Evolutionary conservation across 2,329 filamentous ascomycete species (phyloP).

Genomic region (Colletotrichum simmondsii): DNA sequence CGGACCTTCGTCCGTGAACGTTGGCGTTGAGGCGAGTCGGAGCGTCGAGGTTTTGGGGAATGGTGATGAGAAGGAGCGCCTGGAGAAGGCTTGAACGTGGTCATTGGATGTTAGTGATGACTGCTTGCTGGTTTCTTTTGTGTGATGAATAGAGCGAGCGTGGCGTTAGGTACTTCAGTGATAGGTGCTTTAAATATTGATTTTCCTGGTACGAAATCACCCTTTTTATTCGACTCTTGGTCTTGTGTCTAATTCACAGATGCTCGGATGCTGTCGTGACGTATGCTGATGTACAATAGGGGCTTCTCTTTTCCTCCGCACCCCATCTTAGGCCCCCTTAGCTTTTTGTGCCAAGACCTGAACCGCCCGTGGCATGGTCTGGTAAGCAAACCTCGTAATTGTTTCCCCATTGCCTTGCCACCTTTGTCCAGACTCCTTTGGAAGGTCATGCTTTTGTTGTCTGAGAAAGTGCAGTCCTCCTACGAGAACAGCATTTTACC

Average conservation of each 20-base stretch:
- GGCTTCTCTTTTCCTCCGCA: neutral
- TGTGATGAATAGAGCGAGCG: slow-evolving; percentile 3
- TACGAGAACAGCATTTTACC: slow-evolving; percentile 48
- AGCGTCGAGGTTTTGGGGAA: slow-evolving; percentile 15
- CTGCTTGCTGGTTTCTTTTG: neutral
- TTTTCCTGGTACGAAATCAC: slow-evolving; percentile 13
- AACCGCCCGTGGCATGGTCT: neutral
- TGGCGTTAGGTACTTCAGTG: neutral
- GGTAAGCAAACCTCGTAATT: neutral
- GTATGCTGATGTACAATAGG: slow-evolving; percentile 31
- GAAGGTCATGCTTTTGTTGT: neutral
- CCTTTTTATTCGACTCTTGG: slow-evolving; percentile 3
- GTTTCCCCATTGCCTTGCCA: neutral
- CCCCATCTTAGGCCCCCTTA: neutral
- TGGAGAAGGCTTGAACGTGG: neutral
- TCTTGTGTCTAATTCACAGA: slow-evolving; percentile 28
- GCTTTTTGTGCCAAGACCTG: neutral
- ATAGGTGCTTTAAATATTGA: neutral
- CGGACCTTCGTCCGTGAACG: neutral
- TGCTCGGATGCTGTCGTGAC: slow-evolving; percentile 31
- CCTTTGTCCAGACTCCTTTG: neutral
- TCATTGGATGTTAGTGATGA: neutral
- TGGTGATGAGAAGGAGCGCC: slow-evolving; percentile 6
- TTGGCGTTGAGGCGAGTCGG: neutral
- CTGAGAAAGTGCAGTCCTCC: neutral